Conservation (phyloP, 208 protist species). For the Leishmania braziliensis region DNA sequence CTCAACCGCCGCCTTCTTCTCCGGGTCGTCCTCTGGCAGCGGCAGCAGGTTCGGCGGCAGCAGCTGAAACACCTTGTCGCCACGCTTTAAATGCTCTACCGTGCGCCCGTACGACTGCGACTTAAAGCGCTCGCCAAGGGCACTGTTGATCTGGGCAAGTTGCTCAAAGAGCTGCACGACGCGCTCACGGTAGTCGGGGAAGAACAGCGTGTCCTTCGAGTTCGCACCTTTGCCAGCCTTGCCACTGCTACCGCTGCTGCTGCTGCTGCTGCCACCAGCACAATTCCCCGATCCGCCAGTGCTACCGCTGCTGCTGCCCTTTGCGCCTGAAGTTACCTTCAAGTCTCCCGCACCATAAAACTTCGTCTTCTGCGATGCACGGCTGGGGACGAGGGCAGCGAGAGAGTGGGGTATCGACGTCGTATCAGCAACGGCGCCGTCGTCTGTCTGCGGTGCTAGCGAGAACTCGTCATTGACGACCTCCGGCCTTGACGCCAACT, state of each 20-base stretch:
- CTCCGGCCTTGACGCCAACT: conserved; percentile 1
- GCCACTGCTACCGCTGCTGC: not conserved
- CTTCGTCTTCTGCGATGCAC: conserved; percentile 3
- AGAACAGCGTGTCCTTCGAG: conserved; percentile 39
- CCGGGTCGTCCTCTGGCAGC: conserved; percentile 48
- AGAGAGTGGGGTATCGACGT: not conserved
- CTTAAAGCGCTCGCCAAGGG: conserved; percentile 83
- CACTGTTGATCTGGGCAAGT: conserved; percentile 77
- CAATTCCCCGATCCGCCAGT: not conserved
- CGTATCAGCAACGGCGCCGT: not conserved
- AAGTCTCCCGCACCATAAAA: not conserved
- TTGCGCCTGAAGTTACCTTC: not conserved
- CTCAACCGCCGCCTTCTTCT: conserved; percentile 10
- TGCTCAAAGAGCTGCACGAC: conserved; percentile 79
- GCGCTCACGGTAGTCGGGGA: conserved; percentile 79
- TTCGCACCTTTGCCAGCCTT: conserved; percentile 12
- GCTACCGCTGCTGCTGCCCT: not conserved
- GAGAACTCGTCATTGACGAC: conserved; percentile 6
- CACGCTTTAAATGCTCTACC: conserved; percentile 60
- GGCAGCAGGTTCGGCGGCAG: conserved; percentile 74
- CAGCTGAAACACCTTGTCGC: conserved; percentile 66
- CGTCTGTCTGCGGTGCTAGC: not conserved
- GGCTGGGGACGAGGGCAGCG: not conserved
- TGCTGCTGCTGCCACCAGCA: not conserved
- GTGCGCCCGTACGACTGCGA: conserved; percentile 62